These are phyloP conservation scores for Anisodus tanguticus DNA, from an alignment of 257 asterid species.

Conservation along the genomic window DNA sequence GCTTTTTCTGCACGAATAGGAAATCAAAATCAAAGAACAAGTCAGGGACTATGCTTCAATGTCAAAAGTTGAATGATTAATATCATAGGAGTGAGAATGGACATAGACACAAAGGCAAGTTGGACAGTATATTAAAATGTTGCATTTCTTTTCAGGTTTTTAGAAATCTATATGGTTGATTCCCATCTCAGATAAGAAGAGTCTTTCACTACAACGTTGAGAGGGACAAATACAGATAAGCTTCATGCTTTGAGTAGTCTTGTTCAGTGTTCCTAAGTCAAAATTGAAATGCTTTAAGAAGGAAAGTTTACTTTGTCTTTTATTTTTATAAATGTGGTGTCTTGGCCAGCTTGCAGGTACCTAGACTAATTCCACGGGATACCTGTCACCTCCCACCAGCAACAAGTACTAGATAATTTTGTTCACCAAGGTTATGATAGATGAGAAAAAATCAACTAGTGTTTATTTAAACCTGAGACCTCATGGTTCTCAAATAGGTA, in stretches of 20 bases:
- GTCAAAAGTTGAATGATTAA: not conserved
- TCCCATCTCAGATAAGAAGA: not conserved
- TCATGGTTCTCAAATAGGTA: too few relatives aligned
- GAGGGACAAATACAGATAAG: not conserved
- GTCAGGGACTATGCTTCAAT: not conserved
- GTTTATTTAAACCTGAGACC: too few relatives aligned
- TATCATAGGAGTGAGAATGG: not conserved
- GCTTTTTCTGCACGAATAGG: conserved; percentile 56
- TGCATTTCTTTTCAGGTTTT: not conserved
- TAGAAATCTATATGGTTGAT: not conserved
- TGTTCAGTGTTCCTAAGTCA: not conserved
- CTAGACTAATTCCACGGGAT: too few relatives aligned
- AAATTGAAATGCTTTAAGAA: not conserved
- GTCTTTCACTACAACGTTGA: not conserved
- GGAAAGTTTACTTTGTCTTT: not conserved
- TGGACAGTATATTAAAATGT: not conserved
- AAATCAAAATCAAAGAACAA: conserved; percentile 18
- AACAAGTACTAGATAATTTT: too few relatives aligned
- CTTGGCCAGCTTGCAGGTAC: too few relatives aligned
- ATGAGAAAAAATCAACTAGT: too few relatives aligned
- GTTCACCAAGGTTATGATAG: too few relatives aligned
- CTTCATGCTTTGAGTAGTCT: not conserved
- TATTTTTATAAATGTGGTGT: too few relatives aligned
- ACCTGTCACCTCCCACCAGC: too few relatives aligned
- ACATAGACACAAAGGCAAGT: not conserved